Conservation (phyloP, 2,329 filamentous ascomycete genomes). For the Cercospora sp. region DNA sequence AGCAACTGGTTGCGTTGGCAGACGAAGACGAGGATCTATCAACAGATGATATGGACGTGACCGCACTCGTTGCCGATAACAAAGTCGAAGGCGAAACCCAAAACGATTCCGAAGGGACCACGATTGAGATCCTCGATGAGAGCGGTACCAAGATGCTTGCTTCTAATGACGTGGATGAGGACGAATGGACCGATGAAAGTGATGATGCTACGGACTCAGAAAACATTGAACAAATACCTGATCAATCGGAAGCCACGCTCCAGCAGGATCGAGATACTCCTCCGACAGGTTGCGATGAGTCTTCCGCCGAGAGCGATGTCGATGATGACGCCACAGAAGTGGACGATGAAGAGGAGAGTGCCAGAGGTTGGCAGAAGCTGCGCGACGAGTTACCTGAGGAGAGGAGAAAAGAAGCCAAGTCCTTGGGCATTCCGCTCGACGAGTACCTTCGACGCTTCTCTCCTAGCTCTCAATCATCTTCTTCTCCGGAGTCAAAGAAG, state of each 20-base stretch:
- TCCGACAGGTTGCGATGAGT: background rate
- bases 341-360: slow-evolving; percentile 21
- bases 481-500: background rate
- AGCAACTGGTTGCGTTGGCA: slow-evolving; percentile 30
- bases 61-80: background rate
- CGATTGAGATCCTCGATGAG: slow-evolving; percentile 33
- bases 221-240: background rate
- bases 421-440: slow-evolving; percentile 9
- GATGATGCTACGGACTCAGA: slow-evolving; percentile 2
- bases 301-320: slow-evolving; percentile 2
- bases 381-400: slow-evolving; percentile 11
- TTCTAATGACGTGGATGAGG: slow-evolving; percentile 22
- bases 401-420: slow-evolving; percentile 7
- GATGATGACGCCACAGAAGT: slow-evolving; percentile 22
- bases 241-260: background rate
- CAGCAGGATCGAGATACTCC: background rate
- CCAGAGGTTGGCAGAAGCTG: slow-evolving; percentile 7
- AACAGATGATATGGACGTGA: slow-evolving; percentile 10
- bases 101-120: slow-evolving; percentile 25
- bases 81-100: background rate
- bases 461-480: background rate
- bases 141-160: slow-evolving; percentile 23
- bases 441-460: slow-evolving; percentile 13
- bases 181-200: slow-evolving; percentile 33
- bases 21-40: slow-evolving; percentile 20